These are phyloP conservation scores for Juglanconis sp. DNA, from an alignment of 2,329 filamentous ascomycete genomes.

Conservation along the genomic window DNA sequence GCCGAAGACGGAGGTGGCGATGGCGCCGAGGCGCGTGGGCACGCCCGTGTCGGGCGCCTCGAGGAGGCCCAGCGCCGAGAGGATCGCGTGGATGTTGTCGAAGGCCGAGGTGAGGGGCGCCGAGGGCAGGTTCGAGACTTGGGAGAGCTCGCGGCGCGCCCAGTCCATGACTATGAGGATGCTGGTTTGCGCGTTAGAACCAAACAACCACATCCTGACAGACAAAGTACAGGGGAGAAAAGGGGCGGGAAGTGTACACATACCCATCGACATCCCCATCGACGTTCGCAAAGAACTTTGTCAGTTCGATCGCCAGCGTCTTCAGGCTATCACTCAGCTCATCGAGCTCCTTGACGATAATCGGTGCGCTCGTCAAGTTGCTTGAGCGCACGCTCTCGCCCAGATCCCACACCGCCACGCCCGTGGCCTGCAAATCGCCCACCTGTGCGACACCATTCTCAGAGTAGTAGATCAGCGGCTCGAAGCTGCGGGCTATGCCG, in stretches of 20 bases:
- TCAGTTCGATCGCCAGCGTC: constrained; percentile 78
- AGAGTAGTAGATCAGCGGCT: constrained; percentile 91
- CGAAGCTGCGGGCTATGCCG: constrained; percentile 83
- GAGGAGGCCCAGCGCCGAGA: constrained; percentile 62
- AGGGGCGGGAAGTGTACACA: constrained; percentile 22
- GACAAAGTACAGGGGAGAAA: not conserved
- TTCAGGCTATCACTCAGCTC: constrained; percentile 83
- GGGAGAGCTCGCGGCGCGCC: constrained; percentile 80
- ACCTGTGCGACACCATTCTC: constrained; percentile 86
- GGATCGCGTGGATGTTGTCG: constrained; percentile 77
- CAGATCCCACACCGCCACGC: constrained; percentile 91
- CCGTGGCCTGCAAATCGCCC: constrained; percentile 83
- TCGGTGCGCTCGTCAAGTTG: constrained; percentile 84
- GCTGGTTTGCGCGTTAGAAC: constrained; percentile 33
- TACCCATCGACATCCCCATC: constrained; percentile 87
- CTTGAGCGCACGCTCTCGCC: constrained; percentile 84
- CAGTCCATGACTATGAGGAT: constrained; percentile 96
- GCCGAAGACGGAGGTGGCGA: constrained; percentile 74
- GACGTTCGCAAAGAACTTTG: constrained; percentile 88
- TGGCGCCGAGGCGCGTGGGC: constrained; percentile 65
- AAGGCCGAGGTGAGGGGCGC: constrained; percentile 68
- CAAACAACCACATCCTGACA: not conserved
- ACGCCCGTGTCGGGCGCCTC: constrained; percentile 48
- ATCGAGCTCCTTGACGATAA: constrained; percentile 83
- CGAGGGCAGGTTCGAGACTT: constrained; percentile 59